A percentile compares a stretch with the other conserved stretches of the same genome.
Evolutionary conservation across 176 grass and related monocot species (phyloP).

Genomic region (Oryza meridionalis): DNA sequence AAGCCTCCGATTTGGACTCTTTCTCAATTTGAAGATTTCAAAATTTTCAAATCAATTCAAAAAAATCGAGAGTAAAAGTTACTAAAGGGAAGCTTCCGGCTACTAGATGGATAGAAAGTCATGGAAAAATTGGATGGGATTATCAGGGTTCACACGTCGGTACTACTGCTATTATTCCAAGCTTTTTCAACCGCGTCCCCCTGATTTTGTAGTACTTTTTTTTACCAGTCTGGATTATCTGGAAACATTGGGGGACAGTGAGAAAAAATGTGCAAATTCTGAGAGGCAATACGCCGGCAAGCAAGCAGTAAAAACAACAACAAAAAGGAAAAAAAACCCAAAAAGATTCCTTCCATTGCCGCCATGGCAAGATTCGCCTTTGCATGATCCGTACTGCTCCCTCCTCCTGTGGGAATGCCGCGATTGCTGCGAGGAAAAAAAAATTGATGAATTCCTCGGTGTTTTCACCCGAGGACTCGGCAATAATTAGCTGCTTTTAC

Average conservation of each 20-base stretch:
- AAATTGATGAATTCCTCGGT: conserved; percentile 40
- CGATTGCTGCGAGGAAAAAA: neutral
- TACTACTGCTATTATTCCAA: neutral
- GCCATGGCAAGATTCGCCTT: conserved; percentile 23
- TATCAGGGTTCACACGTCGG: conserved; percentile 37
- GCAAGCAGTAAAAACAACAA: neutral
- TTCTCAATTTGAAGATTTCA: conserved; percentile 6
- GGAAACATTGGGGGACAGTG: neutral
- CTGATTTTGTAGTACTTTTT: conserved; percentile 29
- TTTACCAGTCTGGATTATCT: conserved; percentile 35
- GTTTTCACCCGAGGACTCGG: conserved; percentile 28
- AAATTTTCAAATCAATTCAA: neutral
- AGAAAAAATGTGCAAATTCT: neutral
- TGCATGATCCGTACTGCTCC: conserved; percentile 6
- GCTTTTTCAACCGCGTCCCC: conserved; percentile 39
- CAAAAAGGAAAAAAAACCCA: neutral
- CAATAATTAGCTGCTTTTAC: conserved; percentile 47
- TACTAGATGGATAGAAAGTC: neutral
- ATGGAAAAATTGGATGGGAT: conserved; percentile 8
- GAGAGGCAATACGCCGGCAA: neutral
- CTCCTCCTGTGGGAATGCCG: neutral
- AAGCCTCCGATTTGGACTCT: neutral
- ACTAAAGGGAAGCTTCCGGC: conserved; percentile 35
- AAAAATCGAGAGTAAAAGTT: neutral
- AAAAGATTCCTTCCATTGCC: conserved; percentile 10